Base-by-base conservation (phyloP, 2,329 filamentous ascomycete species). In the Lecanosticta acicola region DNA sequence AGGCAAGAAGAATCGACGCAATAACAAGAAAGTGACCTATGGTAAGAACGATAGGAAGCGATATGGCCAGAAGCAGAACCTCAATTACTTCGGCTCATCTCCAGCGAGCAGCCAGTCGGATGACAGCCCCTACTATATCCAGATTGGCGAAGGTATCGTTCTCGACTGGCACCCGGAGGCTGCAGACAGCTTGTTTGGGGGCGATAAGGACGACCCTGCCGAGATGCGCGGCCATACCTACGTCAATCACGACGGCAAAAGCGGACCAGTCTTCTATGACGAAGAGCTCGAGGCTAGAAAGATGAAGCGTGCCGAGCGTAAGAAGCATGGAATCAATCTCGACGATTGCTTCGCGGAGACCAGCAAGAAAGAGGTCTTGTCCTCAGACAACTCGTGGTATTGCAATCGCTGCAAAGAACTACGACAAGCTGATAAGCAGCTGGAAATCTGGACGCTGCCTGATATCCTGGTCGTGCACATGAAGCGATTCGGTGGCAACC, bases 371-470 rank as follows among this genome's bases (percentile, higher is more conserved):
- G 93, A 98, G 68, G 82, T 95, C 11, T 73, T 98, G 3, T 96
- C 91, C 0, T 88, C 96, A 65, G 86, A 94, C 62, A 94, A 98
- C 64, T 91, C 88, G 49, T 98, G 93, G 93, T 97, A 94, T 65
- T 98, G 93, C 63, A 91, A 88, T 46, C 81, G 88, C 21, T 98
- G 93, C 76, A 97, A 97, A 66, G 87, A 95, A 59, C 85, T 94
- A 60, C 82, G 88, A 13, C 83, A 88, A 49, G 93, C 93, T 16
- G 90, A 84, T 69, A 98, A 98, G 73, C 96, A 93, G 61, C 88
- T 98, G 43, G 90, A 97, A 62, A 79, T 98, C 14, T 98, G 93
- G 93, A 96, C 91, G 62, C 84, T 87, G 2, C 93, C 93, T 0
- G 93, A 98, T 65, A 94, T 97, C 50, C 77, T 98, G 13, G 85